Evolutionary conservation across 108 stramenopile species (phyloP).

Genomic region (Asterionellopsis glacialis): DNA sequence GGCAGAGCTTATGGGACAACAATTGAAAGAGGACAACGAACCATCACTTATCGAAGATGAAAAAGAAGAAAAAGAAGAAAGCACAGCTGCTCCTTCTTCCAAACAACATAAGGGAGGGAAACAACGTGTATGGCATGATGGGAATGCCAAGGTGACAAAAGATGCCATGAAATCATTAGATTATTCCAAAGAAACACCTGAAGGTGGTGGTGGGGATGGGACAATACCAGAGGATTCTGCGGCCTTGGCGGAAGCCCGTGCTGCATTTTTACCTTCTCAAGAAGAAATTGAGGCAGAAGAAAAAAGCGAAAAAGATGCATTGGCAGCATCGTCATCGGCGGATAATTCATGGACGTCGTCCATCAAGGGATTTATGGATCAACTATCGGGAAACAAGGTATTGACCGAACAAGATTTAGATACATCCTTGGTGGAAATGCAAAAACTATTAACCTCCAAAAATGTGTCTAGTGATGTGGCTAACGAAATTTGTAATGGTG

Average conservation of each 20-base stretch:
- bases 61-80: too few species aligned
- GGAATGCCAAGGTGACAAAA: conserved; percentile 73
- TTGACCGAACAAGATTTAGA: conserved; percentile 66
- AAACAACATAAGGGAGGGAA: conserved; percentile 29
- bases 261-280: conserved; percentile 78
- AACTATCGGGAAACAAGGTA: conserved; percentile 56
- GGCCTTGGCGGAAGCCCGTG: conserved; percentile 82
- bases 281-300: conserved; percentile 76
- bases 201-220: conserved; percentile 7
- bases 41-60: conserved; percentile 7
- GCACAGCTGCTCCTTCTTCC: conserved; percentile 2
- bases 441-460: conserved; percentile 74
- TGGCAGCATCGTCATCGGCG: not conserved
- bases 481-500: conserved; percentile 55
- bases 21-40: not conserved
- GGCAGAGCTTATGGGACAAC: conserved; percentile 15
- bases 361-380: conserved; percentile 42
- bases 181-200: conserved; percentile 39
- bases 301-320: conserved; percentile 32
- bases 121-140: conserved; percentile 80
- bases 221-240: conserved; percentile 34
- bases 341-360: conserved; percentile 44
- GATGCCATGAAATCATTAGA: conserved; percentile 70
- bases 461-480: conserved; percentile 91
- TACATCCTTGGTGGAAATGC: conserved; percentile 75